Base-by-base conservation (phyloP, 345 rosid genomes). In the Ricinus communis region DNA sequence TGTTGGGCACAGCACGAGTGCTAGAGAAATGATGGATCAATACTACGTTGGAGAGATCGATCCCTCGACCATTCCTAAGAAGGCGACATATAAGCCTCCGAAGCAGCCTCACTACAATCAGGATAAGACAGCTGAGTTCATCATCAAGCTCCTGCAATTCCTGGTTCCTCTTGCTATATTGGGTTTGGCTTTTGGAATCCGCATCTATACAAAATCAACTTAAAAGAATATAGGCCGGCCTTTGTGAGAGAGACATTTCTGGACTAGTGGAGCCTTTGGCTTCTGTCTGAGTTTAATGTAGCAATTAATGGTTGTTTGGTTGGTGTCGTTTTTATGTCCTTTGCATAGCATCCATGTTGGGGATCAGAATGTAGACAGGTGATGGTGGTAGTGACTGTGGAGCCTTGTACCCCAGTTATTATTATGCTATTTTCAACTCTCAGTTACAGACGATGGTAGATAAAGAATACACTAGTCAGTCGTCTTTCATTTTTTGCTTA, bases 141-240 rank as follows among this genome's bases (percentile, higher is more conserved):
- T 96, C 54, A 59, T 89, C 71, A 93, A 84, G 85, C 81, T 96
- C 49, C 97, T 93, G 52, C 98, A 88, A 78, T 89, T 93, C 86
- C 88, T 96, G 63, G 96, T 89, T 73, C 99, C 98, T 70, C 84
- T 96, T 70, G 84, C 88, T 11, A 90, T 96, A 80, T 74, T 96
- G 83, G 99, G 94, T 18, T 80, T 96, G 87, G 99, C 99, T 70
- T 38, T 96, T 1, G 95, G 88, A n/a, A 41, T 96, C 82, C 97
- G 93, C 45, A 74, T 78, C 82, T 89, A 91, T 83, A 85, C 94
- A 71, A 96, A 79, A 74, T 74, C 79, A 56, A 40, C 71, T 58
- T 47, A 55, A 43, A n/a, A 27, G 71, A n/a, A 16, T 28, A 2
- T 43, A 25, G 47, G 18, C 10, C 40, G 25, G 0, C 33, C 14